phyloP scores from a whole-genome alignment of 495 filamentous ascomycete genomes.

The Beverwykella pulmonaria region DNA sequence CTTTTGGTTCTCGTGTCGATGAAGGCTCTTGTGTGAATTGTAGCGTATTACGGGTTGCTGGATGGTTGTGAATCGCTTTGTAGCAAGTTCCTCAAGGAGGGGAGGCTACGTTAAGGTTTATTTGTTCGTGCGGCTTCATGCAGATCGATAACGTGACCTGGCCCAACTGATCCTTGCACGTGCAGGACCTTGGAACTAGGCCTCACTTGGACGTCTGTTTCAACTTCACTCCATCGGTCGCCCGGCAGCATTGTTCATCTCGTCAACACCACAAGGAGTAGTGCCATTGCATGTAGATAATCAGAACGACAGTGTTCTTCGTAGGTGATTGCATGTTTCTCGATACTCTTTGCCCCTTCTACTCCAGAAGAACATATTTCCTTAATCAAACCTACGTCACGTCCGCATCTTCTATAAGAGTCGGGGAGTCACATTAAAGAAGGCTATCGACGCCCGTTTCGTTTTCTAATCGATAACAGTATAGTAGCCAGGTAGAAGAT shows the following conservation, averaged over 20 bases:
- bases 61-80: not conserved
- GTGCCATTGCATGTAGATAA: not conserved
- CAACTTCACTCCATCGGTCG: not conserved
- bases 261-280: not conserved
- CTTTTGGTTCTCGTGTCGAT: not conserved
- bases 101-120: constrained; percentile 30
- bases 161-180: constrained; percentile 2
- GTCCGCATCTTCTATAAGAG: not conserved
- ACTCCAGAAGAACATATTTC: not conserved
- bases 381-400: not conserved
- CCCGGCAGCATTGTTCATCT: not conserved
- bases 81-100: constrained; percentile 7
- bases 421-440: not conserved
- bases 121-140: constrained; percentile 13
- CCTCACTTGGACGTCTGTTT: not conserved
- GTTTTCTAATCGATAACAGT: not conserved
- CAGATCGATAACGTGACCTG: constrained; percentile 17
- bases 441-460: not conserved
- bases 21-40: not conserved
- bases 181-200: constrained; percentile 2
- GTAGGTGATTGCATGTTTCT: not conserved
- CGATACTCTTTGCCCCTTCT: not conserved
- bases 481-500: not conserved
- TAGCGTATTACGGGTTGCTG: not conserved
- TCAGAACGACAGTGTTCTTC: not conserved